Percentiles rank a stretch among this genome's conserved stretches.
Evolutionary conservation across 1,284 basidiomycete genomes (phyloP).

Genomic region (Phaffia rhodozyma): DNA sequence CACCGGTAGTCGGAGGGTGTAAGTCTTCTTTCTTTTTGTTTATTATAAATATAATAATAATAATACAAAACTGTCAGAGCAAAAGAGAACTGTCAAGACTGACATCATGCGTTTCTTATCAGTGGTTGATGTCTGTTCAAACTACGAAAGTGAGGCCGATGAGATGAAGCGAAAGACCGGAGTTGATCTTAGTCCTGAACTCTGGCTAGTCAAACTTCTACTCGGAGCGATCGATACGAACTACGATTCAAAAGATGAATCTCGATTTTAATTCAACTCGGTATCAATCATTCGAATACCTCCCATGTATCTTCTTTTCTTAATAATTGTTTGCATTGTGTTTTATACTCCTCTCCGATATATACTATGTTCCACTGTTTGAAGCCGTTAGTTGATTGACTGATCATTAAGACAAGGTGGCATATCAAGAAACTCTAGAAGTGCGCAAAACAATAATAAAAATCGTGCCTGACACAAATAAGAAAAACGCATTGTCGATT

Average conservation of each 20-base stretch:
- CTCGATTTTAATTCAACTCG: not conserved
- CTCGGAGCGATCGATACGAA: conserved; percentile 10
- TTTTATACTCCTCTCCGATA: too few relatives aligned
- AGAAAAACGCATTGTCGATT: too few relatives aligned
- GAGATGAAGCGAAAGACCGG: conserved; percentile 17
- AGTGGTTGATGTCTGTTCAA: conserved; percentile 35
- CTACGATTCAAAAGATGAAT: conserved; percentile 17
- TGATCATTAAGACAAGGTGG: too few relatives aligned
- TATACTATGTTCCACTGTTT: too few relatives aligned
- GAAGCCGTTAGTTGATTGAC: too few relatives aligned
- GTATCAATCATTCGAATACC: too few relatives aligned
- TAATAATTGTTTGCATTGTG: too few relatives aligned
- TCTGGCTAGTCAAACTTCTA: conserved; percentile 17
- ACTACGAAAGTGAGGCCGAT: conserved; percentile 30
- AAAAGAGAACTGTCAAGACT: not conserved
- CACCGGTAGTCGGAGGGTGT: conserved; percentile 9
- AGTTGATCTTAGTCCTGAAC: conserved; percentile 16
- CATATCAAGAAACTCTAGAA: too few relatives aligned
- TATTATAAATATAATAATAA: not conserved
- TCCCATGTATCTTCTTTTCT: too few relatives aligned
- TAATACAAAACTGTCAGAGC: too few relatives aligned
- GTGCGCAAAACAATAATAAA: too few relatives aligned
- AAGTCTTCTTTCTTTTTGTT: not conserved
- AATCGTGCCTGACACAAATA: too few relatives aligned
- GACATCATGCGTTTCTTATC: conserved; percentile 25